Evolutionary conservation across 805 yeast species (phyloP).

Genomic region (Cyberlindnera petersonii): DNA sequence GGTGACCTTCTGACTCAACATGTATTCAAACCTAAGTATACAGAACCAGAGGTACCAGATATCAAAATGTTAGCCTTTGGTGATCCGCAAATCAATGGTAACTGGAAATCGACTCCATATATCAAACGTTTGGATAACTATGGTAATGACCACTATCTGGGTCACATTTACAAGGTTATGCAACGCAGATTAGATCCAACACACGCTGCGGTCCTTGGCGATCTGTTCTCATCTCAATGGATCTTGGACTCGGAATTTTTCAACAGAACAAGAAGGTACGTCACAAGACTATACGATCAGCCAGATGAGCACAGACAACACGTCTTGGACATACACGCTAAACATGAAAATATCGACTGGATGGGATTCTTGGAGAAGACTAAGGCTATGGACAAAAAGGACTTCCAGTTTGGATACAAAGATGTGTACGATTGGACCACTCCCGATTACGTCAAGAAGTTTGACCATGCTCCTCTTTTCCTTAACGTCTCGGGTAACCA

Average conservation of each 20-base stretch:
- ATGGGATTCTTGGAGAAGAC: slow-evolving; percentile 35
- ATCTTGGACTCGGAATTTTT: slow-evolving; percentile 81
- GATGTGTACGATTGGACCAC: slow-evolving; percentile 68
- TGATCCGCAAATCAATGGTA: slow-evolving; percentile 95
- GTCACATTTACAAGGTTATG: slow-evolving; percentile 75
- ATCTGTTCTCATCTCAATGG: slow-evolving; percentile 93
- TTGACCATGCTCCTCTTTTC: slow-evolving; percentile 57
- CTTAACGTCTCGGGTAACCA: slow-evolving; percentile 92
- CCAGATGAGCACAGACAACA: slow-evolving; percentile 47
- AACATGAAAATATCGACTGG: slow-evolving; percentile 59
- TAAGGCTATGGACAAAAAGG: slow-evolving; percentile 29
- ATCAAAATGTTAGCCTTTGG: slow-evolving; percentile 81
- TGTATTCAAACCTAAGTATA: slow-evolving; percentile 23
- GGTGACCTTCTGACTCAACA: slow-evolving; percentile 27
- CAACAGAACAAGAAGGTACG: slow-evolving; percentile 71
- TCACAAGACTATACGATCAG: slow-evolving; percentile 63
- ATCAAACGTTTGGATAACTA: slow-evolving; percentile 74
- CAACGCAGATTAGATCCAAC: slow-evolving; percentile 61
- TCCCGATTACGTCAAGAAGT: slow-evolving; percentile 25
- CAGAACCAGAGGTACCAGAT: slow-evolving; percentile 28
- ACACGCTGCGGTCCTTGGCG: slow-evolving; percentile 89
- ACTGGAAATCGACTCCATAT: slow-evolving; percentile 66
- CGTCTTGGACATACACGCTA: slow-evolving; percentile 43
- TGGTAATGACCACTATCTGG: slow-evolving; percentile 87
- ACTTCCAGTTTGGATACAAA: slow-evolving; percentile 46